Base-by-base conservation (phyloP, 768 basidiomycete species). In the Rhizopogon rudus region DNA sequence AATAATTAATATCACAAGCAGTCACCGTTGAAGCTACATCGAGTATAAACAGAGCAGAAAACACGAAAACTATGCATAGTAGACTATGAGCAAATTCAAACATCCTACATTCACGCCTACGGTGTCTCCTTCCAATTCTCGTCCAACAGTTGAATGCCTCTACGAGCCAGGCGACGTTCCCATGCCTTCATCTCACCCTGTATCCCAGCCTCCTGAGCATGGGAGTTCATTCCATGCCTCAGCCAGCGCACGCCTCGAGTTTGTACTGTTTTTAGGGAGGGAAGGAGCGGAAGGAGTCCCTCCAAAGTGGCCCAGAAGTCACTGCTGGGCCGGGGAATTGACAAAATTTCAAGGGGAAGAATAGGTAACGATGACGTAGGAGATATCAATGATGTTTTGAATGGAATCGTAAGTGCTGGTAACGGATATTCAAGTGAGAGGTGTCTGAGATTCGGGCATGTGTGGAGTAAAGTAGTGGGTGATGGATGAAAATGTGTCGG, bases 141-240 rank as follows among this genome's bases (percentile, higher is more conserved):
- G 63, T 93, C 91, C 52, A 92, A 71, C 29, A 93, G 69, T 20
- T 77, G 75, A 45, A 93, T 78, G 1, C 80, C 75, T 61, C 79
- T 74, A 53, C 82, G 74, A 10, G 71, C 72, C 33, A 93, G 73
- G 51, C 85, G 78, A 45, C 80, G 76, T 57, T 77, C 77, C 91
- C 91, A 93, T 54, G 83, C 80, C 59, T 76, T 73, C 82, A 93
- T 85, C 66, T 90, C 87, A 42, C 89, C 91, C 69, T 91, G 90
- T 13, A 90, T 79, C 7, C 91, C 91, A 6, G 90, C 80, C 58
- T 79, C 82, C 59, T 81, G 83, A 25, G 91, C 91, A 56, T 78
- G 75, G 0, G 70, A 71, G 7, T 78, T 82, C 67, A 91, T 78
- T 0, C 88, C 90, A 51, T 77, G 78, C 52, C 84, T 72, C 37